phyloP scores from a whole-genome alignment of 2,329 filamentous ascomycete species.

The Aureobasidium sp. region DNA sequence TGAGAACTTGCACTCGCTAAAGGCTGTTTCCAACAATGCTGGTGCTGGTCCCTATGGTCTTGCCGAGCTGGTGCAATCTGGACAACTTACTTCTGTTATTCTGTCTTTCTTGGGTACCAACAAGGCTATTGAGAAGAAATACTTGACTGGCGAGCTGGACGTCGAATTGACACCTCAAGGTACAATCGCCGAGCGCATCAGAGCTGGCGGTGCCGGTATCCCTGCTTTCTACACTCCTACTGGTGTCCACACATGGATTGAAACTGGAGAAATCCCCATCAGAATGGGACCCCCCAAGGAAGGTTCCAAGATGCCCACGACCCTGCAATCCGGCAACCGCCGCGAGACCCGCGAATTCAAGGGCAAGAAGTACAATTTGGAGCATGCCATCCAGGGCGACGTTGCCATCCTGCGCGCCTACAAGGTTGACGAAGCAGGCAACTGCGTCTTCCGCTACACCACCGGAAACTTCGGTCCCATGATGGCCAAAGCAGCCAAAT shows the following conservation, averaged over 20 bases:
- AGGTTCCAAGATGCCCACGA: constrained; percentile 36
- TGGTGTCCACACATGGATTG: constrained; percentile 50
- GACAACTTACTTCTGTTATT: constrained; percentile 87
- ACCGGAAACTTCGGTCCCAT: constrained; percentile 66
- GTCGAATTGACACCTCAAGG: constrained; percentile 89
- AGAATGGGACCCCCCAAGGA: constrained; percentile 52
- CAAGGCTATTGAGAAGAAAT: constrained; percentile 87
- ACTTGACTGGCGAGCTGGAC: constrained; percentile 76
- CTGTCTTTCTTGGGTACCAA: constrained; percentile 93
- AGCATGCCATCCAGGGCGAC: constrained; percentile 80
- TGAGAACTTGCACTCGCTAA: constrained; percentile 42
- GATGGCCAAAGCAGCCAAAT: constrained; percentile 71
- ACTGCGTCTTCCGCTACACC: constrained; percentile 74
- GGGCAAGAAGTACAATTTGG: constrained; percentile 82
- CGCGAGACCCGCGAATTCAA: constrained; percentile 89
- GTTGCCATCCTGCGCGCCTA: constrained; percentile 91
- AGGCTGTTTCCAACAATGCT: constrained; percentile 90
- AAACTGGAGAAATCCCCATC: constrained; percentile 83
- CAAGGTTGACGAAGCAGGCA: constrained; percentile 86
- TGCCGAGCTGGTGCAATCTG: constrained; percentile 50
- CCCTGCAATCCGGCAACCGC: constrained; percentile 65
- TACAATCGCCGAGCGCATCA: constrained; percentile 80
- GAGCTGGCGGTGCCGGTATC: constrained; percentile 78
- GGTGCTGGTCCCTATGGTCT: constrained; percentile 63
- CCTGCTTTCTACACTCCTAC: constrained; percentile 85